Conservation (phyloP, 2,329 filamentous ascomycete species). For the Zarea fungicola region DNA sequence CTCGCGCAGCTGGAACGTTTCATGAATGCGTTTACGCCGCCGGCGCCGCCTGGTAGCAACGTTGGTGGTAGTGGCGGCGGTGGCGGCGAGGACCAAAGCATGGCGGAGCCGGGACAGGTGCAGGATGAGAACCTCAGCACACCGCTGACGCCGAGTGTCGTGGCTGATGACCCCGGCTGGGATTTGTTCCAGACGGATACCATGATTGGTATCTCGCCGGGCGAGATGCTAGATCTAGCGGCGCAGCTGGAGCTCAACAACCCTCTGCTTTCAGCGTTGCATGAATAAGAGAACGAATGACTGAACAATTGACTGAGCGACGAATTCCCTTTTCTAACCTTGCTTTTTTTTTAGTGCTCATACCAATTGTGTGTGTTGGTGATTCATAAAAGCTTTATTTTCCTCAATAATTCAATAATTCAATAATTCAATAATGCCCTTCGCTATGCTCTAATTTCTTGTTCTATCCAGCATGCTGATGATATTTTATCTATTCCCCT, state of each 20-base stretch:
- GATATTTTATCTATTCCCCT: slow-evolving; percentile 1
- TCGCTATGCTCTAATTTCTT: slow-evolving; percentile 10
- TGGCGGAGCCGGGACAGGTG: slow-evolving; percentile 12
- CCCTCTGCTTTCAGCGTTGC: slow-evolving; percentile 6
- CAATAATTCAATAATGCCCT: slow-evolving; percentile 2
- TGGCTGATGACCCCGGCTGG: slow-evolving; percentile 19
- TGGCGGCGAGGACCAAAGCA: slow-evolving; percentile 14
- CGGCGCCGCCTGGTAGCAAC: slow-evolving; percentile 11
- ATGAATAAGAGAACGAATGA: slow-evolving; percentile 2
- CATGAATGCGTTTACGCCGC: slow-evolving; percentile 23
- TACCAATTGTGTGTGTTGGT: too few relatives aligned
- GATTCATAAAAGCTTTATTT: background rate
- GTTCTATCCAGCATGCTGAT: slow-evolving; percentile 10
- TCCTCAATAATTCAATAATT: background rate
- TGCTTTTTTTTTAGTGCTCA: too few relatives aligned
- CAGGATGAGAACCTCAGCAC: slow-evolving; percentile 9
- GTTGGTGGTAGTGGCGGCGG: background rate
- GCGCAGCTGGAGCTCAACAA: slow-evolving; percentile 23
- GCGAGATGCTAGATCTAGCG: slow-evolving; percentile 26
- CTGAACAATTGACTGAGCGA: too few relatives aligned
- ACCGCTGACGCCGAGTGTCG: slow-evolving; percentile 12
- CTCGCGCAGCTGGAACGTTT: slow-evolving; percentile 33
- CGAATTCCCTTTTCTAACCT: background rate
- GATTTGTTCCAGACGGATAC: slow-evolving; percentile 27
- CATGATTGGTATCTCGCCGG: slow-evolving; percentile 27